Evolutionary conservation across 176 grass and related monocot species (phyloP), one percentile per base, ranked within the genome.

Genomic region (Neostapfia colusana): DNA sequence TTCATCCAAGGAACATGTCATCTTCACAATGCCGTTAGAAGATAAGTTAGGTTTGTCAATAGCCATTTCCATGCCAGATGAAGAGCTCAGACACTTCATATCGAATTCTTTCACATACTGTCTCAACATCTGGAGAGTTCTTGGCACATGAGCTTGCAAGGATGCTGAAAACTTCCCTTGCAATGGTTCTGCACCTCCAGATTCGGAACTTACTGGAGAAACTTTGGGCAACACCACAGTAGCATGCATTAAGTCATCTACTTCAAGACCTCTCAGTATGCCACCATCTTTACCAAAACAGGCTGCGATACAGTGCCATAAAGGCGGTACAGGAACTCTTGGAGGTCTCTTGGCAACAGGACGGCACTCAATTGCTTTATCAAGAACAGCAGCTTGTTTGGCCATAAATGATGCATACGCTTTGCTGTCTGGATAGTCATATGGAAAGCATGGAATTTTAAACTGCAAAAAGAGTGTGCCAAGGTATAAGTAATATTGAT

Each of bases 361-460:
- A 25, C 79, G 68, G 50, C 64, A 85, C 69, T 80, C 76, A 76
- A 55, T 79, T 59, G 69, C 50, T 70, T 69, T 85, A 87, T 88
- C 85, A 69, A 75, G 68, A 79, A 14, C 67, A 78, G 50, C 73
- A 59, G 79, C 86, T 89, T 90, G 74, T 69, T 84, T 35, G 37
- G 81, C 81, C 84, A 86, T 73, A 78, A 86, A 86, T 3, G 38
- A 85, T 51, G 76, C 64, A 74, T 94, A 98, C 0, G 87, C 82
- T 86, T 90, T 61, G 65, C 84, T 86, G 37, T 98, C 95, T 65
- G 95, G 95, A 79, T 92, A 98, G 88, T 98, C 95, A 81, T 77
- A 83, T n/a, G 95, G 95, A 67, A 98, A 98, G 72, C 75, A 84
- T 68, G 95, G 89, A 53, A 92, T 59, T 56, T 80, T 85, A 21